These are phyloP conservation scores for Yarrowia hollandica DNA, from an alignment of 805 yeast species.

Conservation along the genomic window DNA sequence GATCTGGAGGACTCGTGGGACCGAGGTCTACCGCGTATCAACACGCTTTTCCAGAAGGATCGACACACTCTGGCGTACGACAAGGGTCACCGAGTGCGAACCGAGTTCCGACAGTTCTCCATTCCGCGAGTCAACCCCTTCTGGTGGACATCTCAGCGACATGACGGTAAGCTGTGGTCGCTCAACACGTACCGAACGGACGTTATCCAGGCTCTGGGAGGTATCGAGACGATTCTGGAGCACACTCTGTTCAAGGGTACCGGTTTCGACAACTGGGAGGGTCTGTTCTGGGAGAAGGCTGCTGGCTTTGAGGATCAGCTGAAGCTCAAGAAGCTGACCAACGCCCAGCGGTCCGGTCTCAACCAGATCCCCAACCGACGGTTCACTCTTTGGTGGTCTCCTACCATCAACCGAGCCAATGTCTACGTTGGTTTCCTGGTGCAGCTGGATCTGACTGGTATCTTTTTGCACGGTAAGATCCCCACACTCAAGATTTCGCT, in stretches of 20 bases:
- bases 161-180: constrained; percentile 96
- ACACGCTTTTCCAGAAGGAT: constrained; percentile 92
- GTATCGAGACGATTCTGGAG: constrained; percentile 91
- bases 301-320: constrained; percentile 96
- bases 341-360: constrained; percentile 96
- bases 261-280: constrained; percentile 98
- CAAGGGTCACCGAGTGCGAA: constrained; percentile 84
- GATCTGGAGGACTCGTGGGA: constrained; percentile 96
- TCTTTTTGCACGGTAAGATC: constrained; percentile 94
- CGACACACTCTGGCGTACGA: constrained; percentile 93
- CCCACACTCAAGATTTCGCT: constrained; percentile 95
- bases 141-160: constrained; percentile 94
- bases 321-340: constrained; percentile 90
- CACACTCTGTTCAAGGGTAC: constrained; percentile 95
- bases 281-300: constrained; percentile 97
- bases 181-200: constrained; percentile 89
- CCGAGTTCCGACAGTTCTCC: constrained; percentile 72
- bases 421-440: constrained; percentile 97
- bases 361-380: constrained; percentile 97
- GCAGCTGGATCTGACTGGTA: constrained; percentile 94
- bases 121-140: constrained; percentile 78
- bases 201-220: constrained; percentile 96
- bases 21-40: constrained; percentile 93
- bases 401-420: constrained; percentile 96
- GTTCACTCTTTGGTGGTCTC: constrained; percentile 99